Evolutionary conservation across 768 basidiomycete genomes (phyloP), one percentile per base, ranked within the genome.

Genomic region (Leccinum aurantiacum): DNA sequence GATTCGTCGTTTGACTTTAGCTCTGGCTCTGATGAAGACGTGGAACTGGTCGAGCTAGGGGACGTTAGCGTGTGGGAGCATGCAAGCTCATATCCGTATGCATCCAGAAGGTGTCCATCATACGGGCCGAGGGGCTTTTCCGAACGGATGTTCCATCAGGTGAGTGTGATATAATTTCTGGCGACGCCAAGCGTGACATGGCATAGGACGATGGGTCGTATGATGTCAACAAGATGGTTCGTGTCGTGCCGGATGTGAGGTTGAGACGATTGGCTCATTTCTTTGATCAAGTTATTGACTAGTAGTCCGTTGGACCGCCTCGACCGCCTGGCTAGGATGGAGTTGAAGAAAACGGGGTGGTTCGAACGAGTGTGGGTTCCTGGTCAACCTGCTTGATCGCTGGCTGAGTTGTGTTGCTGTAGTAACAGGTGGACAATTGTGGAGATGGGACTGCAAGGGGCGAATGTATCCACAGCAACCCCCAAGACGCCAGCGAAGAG

Each of bases 291-390:
- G 70, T 33, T 74, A 56, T 44, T 61, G 58, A 61, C 58, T 2
- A 60, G 56, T 31, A 72, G 71, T 58, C 71, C 72, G 4, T 46
- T 72, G 54, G 71, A 72, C 50, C 71, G 71, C 13, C 69, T 72
- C 1, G 71, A 72, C 41, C 65, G 64, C 2, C 50, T 72, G 54
- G 71, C 72, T 2, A 61, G 71, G 31, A 63, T 62, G 49, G 72
- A 72, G 27, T 46, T 72, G 9, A 74, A 72, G 61, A 74, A 66
- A 47, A 63, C 68, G 4, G 72, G 72, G 22, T 72, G 71, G 71
- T 61, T 72, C 6, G 71, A 72, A 62, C 70, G 72, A 64, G 44
- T 29, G 71, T 72, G 53, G 7, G 70, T 60, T 15, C 3, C 9
- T 11, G 1, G 3, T 14, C 4, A 11, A 10, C 1, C 24, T 2